Base-by-base conservation (phyloP, 2,329 filamentous ascomycete species). In the Cryphonectria radicalis region DNA sequence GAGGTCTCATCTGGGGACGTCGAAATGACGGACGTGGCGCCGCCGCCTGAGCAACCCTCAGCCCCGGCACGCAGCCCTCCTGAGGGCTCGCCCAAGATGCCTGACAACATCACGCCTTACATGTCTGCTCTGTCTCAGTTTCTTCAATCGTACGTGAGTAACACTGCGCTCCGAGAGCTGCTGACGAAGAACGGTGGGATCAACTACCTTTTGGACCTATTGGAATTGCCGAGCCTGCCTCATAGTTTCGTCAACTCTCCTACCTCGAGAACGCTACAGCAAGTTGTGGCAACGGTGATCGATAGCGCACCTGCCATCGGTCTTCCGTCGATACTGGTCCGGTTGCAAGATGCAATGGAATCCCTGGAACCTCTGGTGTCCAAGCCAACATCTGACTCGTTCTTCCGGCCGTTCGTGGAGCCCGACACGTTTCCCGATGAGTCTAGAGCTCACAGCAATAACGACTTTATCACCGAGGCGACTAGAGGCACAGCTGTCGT, bases 111-210 rank as follows among this genome's bases (percentile, higher is more conserved):
- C 74, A 84, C 88, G 66, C 87, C 91, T 55, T 97, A 95, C 77
- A 87, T 98, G 70, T 90, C 89, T 76, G 92, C 92, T 35, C 84
- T 93, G 53, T 88, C 92, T 72, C 92, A 89, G 66, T 99, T 99
- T 79, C 82, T 99, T 63, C 80, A 81, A 13, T 77, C 92, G 0
- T 95, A 96, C 78, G 89, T 96, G 72, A 88, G 89, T 73, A 97
- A 97, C 77, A 85, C 88, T 70, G 86, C 86, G 46, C 87, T 97
- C 76, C 95, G 92, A 80, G 83, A 86, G 25, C 87, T 88, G 35
- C 95, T 98, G 77, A 90, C 96, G 73, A 89, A 92, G 69, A 87
- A 88, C 66, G 93, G 94, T 70, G 96, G 94, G 8, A 90, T 95
- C 35, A 94, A 98, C 79, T 86, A 92, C 66, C 85, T 98, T 28